Evolutionary conservation across 306 rosid genomes (phyloP).

Genomic region (Prosopis cineraria): DNA sequence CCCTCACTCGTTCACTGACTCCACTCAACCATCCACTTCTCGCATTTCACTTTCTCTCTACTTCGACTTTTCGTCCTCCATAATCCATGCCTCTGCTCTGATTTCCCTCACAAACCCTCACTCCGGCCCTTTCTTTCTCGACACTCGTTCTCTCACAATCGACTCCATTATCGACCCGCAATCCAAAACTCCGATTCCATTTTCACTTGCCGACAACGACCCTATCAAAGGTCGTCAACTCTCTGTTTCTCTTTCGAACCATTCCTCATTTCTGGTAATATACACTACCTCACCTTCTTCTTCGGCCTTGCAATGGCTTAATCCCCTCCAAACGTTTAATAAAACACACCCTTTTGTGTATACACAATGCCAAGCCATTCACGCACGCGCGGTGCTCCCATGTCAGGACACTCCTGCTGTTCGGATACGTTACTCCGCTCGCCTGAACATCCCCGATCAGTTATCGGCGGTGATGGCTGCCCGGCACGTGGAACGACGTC

Average conservation of each 20-base stretch:
- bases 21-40: slow-evolving; percentile 53
- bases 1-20: slow-evolving; percentile 90
- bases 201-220: slow-evolving; percentile 51
- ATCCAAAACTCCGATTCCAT: slow-evolving; percentile 48
- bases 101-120: slow-evolving; percentile 54
- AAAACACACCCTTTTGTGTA: slow-evolving; percentile 72
- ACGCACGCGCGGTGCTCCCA: slow-evolving; percentile 85
- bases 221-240: slow-evolving; percentile 68
- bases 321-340: slow-evolving; percentile 77
- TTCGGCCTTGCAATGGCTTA: slow-evolving; percentile 91
- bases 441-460: slow-evolving; percentile 60
- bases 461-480: slow-evolving; percentile 88
- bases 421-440: slow-evolving; percentile 60
- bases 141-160: slow-evolving; percentile 68
- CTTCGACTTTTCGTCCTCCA: slow-evolving; percentile 67
- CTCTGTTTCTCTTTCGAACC: slow-evolving; percentile 56
- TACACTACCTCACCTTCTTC: slow-evolving; percentile 74
- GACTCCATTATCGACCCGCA: slow-evolving; percentile 53
- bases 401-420: slow-evolving; percentile 96
- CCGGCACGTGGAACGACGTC: slow-evolving; percentile 50
- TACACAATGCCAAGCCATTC: slow-evolving; percentile 94
- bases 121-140: slow-evolving; percentile 71
- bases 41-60: slow-evolving; percentile 64
- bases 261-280: slow-evolving; percentile 50
- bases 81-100: slow-evolving; percentile 69